Base-by-base conservation (phyloP, 345 rosid genomes). In the Populus euphratica region DNA sequence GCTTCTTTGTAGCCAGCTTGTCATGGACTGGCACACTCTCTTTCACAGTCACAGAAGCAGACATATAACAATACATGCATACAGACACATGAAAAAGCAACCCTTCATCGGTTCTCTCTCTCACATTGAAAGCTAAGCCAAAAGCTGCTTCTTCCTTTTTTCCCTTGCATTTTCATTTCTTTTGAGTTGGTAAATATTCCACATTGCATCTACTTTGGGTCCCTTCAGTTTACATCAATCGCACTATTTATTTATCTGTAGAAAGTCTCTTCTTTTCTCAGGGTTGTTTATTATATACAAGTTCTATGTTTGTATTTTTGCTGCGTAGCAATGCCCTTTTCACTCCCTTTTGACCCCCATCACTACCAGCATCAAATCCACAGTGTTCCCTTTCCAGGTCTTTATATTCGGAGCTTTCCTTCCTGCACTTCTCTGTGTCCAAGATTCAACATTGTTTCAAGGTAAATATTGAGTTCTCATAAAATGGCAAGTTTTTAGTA, bases 1-100 rank as follows among this genome's bases (percentile, higher is more conserved):
- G 75, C 73, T 81, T 81, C 85, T 63, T 69, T 77, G 69, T 76
- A 75, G 83, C 87, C 91, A 88, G 90, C 87, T 88, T 77, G 87
- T 79, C 81, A 78, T 85, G 76, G 73, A 84, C 91, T 88, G 88
- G 86, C 93, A 81, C 70, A 14, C 16, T 69, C 68, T 25, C 44
- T 78, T 75, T 43, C 47, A 64, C 74, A 56, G 56, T 16, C 25
- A 36, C 68, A 62, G 63, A 52, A n/a, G 35, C 70, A 38, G 27
- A 61, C 65, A 61, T 21, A 61, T 12, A 61, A 2, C 25, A 8
- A 61, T 61, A n/a, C 65, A 61, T 6, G 31, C 70, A 72, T 56
- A 50, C 72, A 64, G 25, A 69, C 16, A 25, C 82, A 59, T 35
- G 54, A 80, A 73, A 59, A 33, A 25, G 18, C 25, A 1, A 3